Percentiles rank a stretch among this genome's conserved stretches.
Evolutionary conservation across 2,329 filamentous ascomycete genomes (phyloP).

Genomic region (Cytospora paraplurivora): DNA sequence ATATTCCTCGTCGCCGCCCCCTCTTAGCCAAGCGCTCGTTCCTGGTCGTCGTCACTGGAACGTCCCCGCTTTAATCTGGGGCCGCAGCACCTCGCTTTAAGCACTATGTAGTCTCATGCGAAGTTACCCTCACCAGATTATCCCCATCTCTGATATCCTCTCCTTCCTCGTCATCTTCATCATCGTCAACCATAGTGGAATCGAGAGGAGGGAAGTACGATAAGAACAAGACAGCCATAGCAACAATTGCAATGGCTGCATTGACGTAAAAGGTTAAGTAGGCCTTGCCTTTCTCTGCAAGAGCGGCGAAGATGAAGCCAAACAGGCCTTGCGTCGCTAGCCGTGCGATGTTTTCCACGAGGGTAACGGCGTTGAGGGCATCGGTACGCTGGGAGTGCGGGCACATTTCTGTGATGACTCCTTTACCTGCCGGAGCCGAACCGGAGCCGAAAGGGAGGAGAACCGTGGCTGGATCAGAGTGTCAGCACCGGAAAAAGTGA

Average conservation of each 20-base stretch:
- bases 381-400: conserved; percentile 62
- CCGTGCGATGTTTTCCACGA: conserved; percentile 69
- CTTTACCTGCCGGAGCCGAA: conserved; percentile 69
- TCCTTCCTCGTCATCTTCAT: not conserved
- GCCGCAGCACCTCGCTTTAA: too few species aligned
- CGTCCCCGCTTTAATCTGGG: too few species aligned
- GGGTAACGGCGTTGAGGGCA: conserved; percentile 67
- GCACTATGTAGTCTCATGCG: conserved; percentile 26
- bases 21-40: too few species aligned
- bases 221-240: conserved; percentile 43
- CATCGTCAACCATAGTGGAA: conserved; percentile 40
- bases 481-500: not conserved
- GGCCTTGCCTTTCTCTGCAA: conserved; percentile 61
- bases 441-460: conserved; percentile 70
- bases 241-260: conserved; percentile 57
- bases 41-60: too few species aligned
- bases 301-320: conserved; percentile 65
- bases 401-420: conserved; percentile 73
- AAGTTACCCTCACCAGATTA: conserved; percentile 17
- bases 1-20: too few species aligned
- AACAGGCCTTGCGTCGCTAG: conserved; percentile 67
- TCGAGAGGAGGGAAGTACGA: conserved; percentile 47
- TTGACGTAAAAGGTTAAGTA: conserved; percentile 70
- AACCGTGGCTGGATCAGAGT: conserved; percentile 51
- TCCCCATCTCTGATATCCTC: not conserved